Evolutionary conservation across 2,329 filamentous ascomycete genomes (phyloP).

Genomic region (Penicillium freii): DNA sequence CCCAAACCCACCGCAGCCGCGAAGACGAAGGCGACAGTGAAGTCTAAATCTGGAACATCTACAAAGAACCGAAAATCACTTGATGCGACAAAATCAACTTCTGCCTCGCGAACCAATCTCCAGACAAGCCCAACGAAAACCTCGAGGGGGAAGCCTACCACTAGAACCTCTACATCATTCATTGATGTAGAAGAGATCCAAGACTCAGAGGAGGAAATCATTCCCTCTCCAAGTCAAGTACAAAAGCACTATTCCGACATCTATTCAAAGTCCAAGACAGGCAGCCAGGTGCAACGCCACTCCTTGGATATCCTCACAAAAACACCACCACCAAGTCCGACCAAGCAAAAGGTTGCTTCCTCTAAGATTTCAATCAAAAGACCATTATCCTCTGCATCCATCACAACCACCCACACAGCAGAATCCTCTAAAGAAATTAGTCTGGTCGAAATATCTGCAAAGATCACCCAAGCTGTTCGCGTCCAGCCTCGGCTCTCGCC

Average conservation of each 20-base stretch:
- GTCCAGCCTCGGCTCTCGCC: constrained; percentile 34
- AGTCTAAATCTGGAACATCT: constrained; percentile 6
- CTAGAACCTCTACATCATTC: constrained; percentile 14
- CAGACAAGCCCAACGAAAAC: not conserved
- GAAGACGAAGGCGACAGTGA: constrained; percentile 14
- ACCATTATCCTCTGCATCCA: not conserved
- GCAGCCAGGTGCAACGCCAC: not conserved
- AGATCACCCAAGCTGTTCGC: constrained; percentile 51
- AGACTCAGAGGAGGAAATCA: constrained; percentile 38
- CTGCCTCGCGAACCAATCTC: not conserved
- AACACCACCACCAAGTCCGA: constrained; percentile 7
- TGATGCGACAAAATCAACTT: not conserved
- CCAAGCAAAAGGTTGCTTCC: constrained; percentile 12
- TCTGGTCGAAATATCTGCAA: constrained; percentile 42
- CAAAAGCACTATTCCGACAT: constrained; percentile 20
- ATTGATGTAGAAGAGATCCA: constrained; percentile 38
- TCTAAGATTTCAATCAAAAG: constrained; percentile 12
- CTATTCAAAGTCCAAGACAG: constrained; percentile 1
- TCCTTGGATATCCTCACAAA: constrained; percentile 18
- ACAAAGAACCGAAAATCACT: not conserved
- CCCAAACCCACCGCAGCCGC: not conserved
- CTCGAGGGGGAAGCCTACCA: not conserved
- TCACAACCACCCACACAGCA: not conserved
- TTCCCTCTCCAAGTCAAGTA: constrained; percentile 30
- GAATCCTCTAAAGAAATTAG: constrained; percentile 16